Conservation (phyloP, 2,329 filamentous ascomycete species). For the Fusarium sp. region DNA sequence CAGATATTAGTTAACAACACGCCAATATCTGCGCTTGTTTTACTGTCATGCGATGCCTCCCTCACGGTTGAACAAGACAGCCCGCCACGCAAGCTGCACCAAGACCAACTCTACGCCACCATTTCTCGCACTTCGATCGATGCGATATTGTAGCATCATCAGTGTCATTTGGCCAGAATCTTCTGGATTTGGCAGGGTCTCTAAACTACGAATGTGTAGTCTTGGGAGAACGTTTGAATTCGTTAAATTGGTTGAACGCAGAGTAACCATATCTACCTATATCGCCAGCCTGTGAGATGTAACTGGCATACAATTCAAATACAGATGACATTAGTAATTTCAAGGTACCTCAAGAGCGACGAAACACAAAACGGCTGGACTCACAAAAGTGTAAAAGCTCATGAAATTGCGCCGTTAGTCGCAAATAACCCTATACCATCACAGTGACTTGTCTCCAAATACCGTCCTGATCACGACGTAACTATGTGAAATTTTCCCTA, state of each 20-base stretch:
- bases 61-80: conserved; percentile 28
- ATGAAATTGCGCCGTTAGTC: conserved; percentile 5
- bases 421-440: conserved; percentile 16
- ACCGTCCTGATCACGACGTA: not conserved
- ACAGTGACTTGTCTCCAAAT: conserved; percentile 15
- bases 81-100: conserved; percentile 47
- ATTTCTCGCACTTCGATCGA: conserved; percentile 28
- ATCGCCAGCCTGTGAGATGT: not conserved
- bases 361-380: conserved; percentile 1
- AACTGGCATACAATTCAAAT: not conserved
- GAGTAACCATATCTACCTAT: not conserved
- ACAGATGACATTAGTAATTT: not conserved
- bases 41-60: conserved; percentile 29
- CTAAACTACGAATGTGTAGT: not conserved
- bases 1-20: not conserved
- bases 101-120: conserved; percentile 43
- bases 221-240: not conserved
- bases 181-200: not conserved
- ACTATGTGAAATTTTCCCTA: not conserved
- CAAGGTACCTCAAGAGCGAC: not conserved
- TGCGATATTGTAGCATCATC: conserved; percentile 28
- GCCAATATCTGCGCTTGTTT: conserved; percentile 13
- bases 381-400: conserved; percentile 23
- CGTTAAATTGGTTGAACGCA: not conserved
- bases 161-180: conserved; percentile 11